Base-by-base conservation (phyloP, 2,329 filamentous ascomycete species). In the Fusarium humuli region DNA sequence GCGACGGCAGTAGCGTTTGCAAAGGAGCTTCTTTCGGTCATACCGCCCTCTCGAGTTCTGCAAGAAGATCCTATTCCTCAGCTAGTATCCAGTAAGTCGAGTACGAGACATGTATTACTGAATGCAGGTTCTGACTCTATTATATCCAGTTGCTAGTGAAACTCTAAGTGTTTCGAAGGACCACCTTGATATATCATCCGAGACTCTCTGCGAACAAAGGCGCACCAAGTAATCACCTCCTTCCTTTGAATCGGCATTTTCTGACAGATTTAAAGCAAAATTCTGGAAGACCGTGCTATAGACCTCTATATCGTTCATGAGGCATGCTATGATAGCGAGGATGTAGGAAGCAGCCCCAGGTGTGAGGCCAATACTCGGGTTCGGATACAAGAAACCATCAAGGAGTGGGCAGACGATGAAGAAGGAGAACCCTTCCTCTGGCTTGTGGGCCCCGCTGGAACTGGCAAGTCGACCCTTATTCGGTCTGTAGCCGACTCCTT, bases 371-470 rank as follows among this genome's bases (percentile, higher is more conserved):
- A 16, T 0, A 52, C 49, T 2, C 34, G 49, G 5, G 18, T 52
- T 4, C 49, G 34, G 0, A 8, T 52, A 0, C 49, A 27, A 4
- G 0, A 41, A 11, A 20, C 3, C 0, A 41, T 52, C 4, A 4
- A 9, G 3, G 0, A 52, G 1, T 52, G 49, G 49, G 49, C 49
- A 16, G 13, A 52, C 2, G 12, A 22, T 12, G 34, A 18, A 1
- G 3, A 4, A 0, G 18, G 23, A 1, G 6, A 41, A 3, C 9
- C 34, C 6, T 29, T 52, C 13, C 14, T 52, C 0, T 52, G 49
- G 49, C 18, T 52, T 0, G 9, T 22, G 0, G 49, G 49, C 0
- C 49, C 49, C 4, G 23, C 34, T 0, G 49, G 49, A 0, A 41
- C 49, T 30, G 49, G 49, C 0, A 52, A 52, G 2, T 52, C 49